Conservation (phyloP, 441 rosid genomes). For the Geranium incanum region DNA sequence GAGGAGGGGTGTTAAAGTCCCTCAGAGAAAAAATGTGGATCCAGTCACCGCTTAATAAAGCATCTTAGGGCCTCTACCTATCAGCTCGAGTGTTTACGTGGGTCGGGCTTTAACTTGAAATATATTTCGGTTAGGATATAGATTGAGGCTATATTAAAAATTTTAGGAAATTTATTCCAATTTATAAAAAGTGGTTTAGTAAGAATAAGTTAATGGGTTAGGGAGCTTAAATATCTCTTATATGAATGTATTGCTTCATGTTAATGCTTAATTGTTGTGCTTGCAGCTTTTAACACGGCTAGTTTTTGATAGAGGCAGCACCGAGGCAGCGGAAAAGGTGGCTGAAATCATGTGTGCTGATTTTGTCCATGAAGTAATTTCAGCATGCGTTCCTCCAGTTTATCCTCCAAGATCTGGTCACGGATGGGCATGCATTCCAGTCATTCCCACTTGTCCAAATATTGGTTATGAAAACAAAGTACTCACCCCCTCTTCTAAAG, state of each 20-base stretch:
- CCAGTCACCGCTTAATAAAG: too few species aligned
- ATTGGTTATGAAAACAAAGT: slow-evolving; percentile 57
- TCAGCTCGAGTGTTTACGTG: too few species aligned
- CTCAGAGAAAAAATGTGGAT: too few species aligned
- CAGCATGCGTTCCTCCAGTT: slow-evolving; percentile 98
- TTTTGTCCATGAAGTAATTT: slow-evolving; percentile 96
- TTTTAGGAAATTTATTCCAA: background rate
- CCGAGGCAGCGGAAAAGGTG: slow-evolving; percentile 93
- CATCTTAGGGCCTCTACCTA: too few species aligned
- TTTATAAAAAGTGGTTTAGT: background rate
- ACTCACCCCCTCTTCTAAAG: slow-evolving; percentile 61
- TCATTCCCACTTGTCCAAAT: slow-evolving; percentile 48
- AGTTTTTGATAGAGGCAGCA: slow-evolving; percentile 92
- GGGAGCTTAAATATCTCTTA: background rate
- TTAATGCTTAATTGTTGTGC: slow-evolving; percentile 22
- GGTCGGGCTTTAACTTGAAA: background rate
- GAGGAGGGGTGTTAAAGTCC: too few species aligned
- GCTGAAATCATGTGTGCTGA: slow-evolving; percentile 96
- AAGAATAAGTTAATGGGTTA: slow-evolving; percentile 4
- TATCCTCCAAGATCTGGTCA: slow-evolving; percentile 93
- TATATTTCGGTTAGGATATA: background rate
- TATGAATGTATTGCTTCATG: background rate
- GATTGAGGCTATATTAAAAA: background rate
- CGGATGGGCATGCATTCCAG: slow-evolving; percentile 98
- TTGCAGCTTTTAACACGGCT: slow-evolving; percentile 92